phyloP scores from a whole-genome alignment of 1,284 basidiomycete genomes.

The Tilletia walkeri region DNA sequence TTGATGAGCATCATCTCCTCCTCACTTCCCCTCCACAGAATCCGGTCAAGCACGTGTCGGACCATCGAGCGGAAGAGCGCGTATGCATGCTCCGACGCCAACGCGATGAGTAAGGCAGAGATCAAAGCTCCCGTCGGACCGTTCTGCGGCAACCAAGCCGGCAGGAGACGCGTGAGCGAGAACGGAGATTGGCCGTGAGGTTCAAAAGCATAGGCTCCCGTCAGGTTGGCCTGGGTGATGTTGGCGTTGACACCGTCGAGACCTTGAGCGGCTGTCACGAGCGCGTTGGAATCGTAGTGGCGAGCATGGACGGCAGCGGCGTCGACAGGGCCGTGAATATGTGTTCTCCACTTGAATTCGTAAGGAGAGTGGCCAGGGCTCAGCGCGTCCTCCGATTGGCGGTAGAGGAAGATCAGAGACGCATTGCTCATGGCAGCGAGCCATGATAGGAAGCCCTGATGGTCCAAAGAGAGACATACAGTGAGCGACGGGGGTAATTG shows the following conservation, averaged over 20 bases:
- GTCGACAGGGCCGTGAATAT: conserved; percentile 27
- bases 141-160: conserved; percentile 30
- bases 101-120: conserved; percentile 41
- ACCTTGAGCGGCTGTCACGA: conserved; percentile 7
- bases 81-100: conserved; percentile 50
- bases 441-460: conserved; percentile 37
- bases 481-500: not conserved
- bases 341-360: conserved; percentile 40
- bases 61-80: conserved; percentile 34
- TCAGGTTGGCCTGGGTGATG: conserved; percentile 8
- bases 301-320: not conserved
- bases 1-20: conserved; percentile 44
- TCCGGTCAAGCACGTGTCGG: conserved; percentile 42
- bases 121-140: conserved; percentile 38
- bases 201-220: not conserved
- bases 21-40: conserved; percentile 44
- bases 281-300: conserved; percentile 14
- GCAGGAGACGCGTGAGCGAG: conserved; percentile 37
- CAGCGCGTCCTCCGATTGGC: conserved; percentile 29
- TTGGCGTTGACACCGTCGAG: not conserved
- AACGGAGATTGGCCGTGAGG: conserved; percentile 22
- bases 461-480: not conserved
- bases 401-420: conserved; percentile 45
- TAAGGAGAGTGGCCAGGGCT: conserved; percentile 31
- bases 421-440: conserved; percentile 42